Conservation (phyloP, 2,329 filamentous ascomycete species). For the Clonostachys sp. region DNA sequence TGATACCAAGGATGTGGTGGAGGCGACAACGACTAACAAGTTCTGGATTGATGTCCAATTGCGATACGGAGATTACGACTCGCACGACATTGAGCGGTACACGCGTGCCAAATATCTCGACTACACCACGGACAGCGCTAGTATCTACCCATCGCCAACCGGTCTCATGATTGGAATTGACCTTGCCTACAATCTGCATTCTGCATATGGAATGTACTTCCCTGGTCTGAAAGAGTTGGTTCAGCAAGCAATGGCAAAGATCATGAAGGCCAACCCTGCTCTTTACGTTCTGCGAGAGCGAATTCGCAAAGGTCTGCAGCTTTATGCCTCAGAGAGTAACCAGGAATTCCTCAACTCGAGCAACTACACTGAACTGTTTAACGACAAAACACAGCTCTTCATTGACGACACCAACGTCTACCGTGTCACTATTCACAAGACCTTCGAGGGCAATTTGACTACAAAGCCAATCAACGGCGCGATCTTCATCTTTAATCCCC, state of each 20-base stretch:
- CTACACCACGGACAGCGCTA: conserved; percentile 98
- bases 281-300: conserved; percentile 94
- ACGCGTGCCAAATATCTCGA: conserved; percentile 97
- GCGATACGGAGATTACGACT: conserved; percentile 96
- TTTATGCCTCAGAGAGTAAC: conserved; percentile 97
- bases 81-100: conserved; percentile 97
- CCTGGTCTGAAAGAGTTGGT: conserved; percentile 91
- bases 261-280: conserved; percentile 99
- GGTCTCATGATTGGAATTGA: conserved; percentile 98
- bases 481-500: conserved; percentile 99
- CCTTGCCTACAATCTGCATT: conserved; percentile 96
- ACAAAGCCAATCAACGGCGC: conserved; percentile 99
- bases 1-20: conserved; percentile 94
- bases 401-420: conserved; percentile 99
- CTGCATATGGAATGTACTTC: conserved; percentile 98
- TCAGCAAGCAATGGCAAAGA: conserved; percentile 98
- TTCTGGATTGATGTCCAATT: conserved; percentile 99
- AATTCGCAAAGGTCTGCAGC: conserved; percentile 95
- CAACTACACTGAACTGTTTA: conserved; percentile 98
- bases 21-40: conserved; percentile 93
- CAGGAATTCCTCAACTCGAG: conserved; percentile 99
- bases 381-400: conserved; percentile 97
- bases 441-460: conserved; percentile 96
- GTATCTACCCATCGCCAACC: conserved; percentile 94
- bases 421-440: conserved; percentile 99